Base-by-base conservation (phyloP, 768 basidiomycete species). In the Tylopilus rubrobrunneus region DNA sequence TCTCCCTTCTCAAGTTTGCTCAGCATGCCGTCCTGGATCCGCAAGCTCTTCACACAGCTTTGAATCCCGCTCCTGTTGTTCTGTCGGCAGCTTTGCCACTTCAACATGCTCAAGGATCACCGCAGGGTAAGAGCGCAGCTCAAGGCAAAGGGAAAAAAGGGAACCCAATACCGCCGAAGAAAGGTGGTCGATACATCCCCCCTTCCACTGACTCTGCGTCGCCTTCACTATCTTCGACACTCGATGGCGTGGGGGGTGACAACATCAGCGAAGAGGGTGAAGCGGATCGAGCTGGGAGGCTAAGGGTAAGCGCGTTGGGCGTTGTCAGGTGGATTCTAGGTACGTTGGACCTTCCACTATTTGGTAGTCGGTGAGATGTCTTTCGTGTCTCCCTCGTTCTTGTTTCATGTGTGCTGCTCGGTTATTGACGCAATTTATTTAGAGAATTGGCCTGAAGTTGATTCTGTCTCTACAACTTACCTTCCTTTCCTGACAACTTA, bases 291-390 rank as follows among this genome's bases (percentile, higher is more conserved):
- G 78, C 76, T 45, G 89, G 86, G 8, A 76, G 91, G 48, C 58
- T 92, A 46, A 76, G 91, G 19, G 78, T 87, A 12, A 80, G 82
- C 29, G 86, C 82, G 4, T 73, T 92, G 17, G 87, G 87, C 12
- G 81, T 80, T 7, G 58, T 88, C 11, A 74, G 74, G 55, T 88
- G 84, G 80, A 63, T 86, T 4, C 48, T 89, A 49, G 80, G 86
- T 88, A 67, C 46, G 80, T 73, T 21, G 17, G 29, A 45, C 33
- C 63, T 52, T 49, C 44, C 31, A 19, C 23, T 44, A 15, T n/a
- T 45, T 37, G n/a, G 37, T 12, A 27, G 37, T 56, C n/a, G 37
- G 43, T 34, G 36, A 45, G 48, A 50, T 40, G 25, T 29, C 23
- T 19, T 23, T 8, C 25, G 45, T n/a, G 14, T 45, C 12, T 15